Base-by-base conservation (phyloP, 805 yeast species). In the Candida boleticola region DNA sequence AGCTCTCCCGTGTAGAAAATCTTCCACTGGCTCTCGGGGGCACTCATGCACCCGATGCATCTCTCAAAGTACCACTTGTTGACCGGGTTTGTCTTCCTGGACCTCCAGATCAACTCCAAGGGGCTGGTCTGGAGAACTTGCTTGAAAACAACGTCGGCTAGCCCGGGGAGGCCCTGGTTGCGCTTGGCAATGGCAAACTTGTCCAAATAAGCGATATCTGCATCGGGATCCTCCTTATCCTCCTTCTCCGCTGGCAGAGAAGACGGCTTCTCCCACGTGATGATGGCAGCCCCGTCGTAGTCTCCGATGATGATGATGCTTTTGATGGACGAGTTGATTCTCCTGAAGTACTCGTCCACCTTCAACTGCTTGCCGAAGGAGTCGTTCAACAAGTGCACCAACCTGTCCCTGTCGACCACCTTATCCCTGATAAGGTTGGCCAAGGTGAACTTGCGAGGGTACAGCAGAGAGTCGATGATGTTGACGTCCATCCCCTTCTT, bases 21-120 rank as follows among this genome's bases (percentile, higher is more conserved):
- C 45, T 66, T 68, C 74, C 74, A 70, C 23, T 57, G 61, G 4
- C 73, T 64, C 3, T 54, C 62, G 0, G 60, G 55, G 7, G 49
- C 44, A 25, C 65, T 61, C 32, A 81, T 56, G 21, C 83, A 82
- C 1, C 96, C 96, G 14, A 73, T 66, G 31, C 96, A 83, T 48
- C 99, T 72, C 56, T 93, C 97, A 62, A 92, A 93, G 58, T 92
- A 92, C 99, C 99, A 93, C 57, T 89, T 89, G 67, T 93, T 93
- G 5, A 93, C 97, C 0, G 97, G 96, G 60, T 93, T 93, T 42
- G 67, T 77, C 44, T 76, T 76, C 36, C 96, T 70, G 1, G 98
- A 92, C 54, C 99, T 77, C 99, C 99, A 93, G 1, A 93, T 66
- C 10, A 89, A 60, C 57, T 89, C 93, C 13, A 74, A 64, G 0